Evolutionary conservation across 1,139 yeast genomes (phyloP).

Genomic region (Saccharomycopsis hybrid): DNA sequence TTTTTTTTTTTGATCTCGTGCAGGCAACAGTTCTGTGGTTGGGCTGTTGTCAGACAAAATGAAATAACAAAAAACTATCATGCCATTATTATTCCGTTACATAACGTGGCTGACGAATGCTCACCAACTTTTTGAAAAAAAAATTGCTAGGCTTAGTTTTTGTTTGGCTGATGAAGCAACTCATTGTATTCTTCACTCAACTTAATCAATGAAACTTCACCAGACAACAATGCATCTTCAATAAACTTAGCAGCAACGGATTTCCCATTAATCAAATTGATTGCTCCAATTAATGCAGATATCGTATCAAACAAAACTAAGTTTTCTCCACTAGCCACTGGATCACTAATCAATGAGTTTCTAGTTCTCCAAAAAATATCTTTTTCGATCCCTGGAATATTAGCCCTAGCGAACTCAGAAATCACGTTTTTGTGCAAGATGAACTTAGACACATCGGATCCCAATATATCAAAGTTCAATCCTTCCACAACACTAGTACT

Average conservation of each 20-base stretch:
- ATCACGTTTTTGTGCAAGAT: constrained; percentile 44
- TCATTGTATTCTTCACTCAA: constrained; percentile 11
- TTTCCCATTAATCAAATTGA: constrained; percentile 61
- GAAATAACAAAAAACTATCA: too few relatives aligned
- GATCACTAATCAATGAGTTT: constrained; percentile 47
- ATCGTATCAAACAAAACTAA: constrained; percentile 63
- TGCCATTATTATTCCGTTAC: too few relatives aligned
- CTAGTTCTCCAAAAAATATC: constrained; percentile 67
- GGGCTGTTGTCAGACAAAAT: too few relatives aligned
- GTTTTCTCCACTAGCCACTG: constrained; percentile 45
- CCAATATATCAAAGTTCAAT: constrained; percentile 58
- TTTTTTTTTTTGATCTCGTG: too few relatives aligned
- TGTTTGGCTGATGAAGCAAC: too few relatives aligned
- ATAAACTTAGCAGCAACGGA: constrained; percentile 31
- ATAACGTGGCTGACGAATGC: too few relatives aligned
- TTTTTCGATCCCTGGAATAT: constrained; percentile 31
- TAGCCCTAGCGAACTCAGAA: constrained; percentile 46
- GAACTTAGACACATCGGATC: constrained; percentile 46
- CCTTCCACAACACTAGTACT: constrained; percentile 26
- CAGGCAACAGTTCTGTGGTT: too few relatives aligned
- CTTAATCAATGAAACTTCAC: constrained; percentile 25
- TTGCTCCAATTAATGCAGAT: constrained; percentile 76
- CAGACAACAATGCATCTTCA: constrained; percentile 27
- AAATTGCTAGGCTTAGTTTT: too few relatives aligned
- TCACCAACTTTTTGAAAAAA: too few relatives aligned